Percentiles rank a stretch among this genome's conserved stretches.
Evolutionary conservation across 371 early-diverging fungal species (phyloP).

Genomic region (Rhizomucor pusillus): DNA sequence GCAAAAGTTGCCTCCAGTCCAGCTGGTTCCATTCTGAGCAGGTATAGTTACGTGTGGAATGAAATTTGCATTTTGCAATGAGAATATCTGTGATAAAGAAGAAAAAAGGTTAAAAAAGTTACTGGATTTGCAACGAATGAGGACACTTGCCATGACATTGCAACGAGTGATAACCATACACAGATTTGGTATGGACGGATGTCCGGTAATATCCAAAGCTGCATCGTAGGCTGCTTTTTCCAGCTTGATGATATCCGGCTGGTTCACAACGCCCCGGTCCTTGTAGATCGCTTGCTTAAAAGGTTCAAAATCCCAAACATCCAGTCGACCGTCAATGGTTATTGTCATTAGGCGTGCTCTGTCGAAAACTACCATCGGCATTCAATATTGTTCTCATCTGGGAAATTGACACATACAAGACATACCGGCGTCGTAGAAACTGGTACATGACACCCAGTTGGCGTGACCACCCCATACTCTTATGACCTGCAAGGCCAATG

Average conservation of each 20-base stretch:
- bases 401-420: no score
- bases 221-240: constrained; percentile 13
- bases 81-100: constrained; percentile 22
- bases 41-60: constrained; percentile 31
- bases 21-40: constrained; percentile 22
- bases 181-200: constrained; percentile 17
- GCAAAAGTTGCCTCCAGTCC: constrained; percentile 35
- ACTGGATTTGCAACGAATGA: neutral
- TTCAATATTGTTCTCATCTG: neutral
- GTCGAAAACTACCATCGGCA: constrained; percentile 9
- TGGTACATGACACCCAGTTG: constrained; percentile 64
- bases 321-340: constrained; percentile 43
- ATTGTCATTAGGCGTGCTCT: constrained; percentile 31
- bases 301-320: constrained; percentile 53
- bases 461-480: constrained; percentile 66
- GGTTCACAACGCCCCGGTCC: constrained; percentile 23
- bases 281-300: constrained; percentile 36
- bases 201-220: constrained; percentile 25
- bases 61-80: constrained; percentile 17
- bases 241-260: constrained; percentile 15
- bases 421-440: constrained; percentile 57
- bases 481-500: constrained; percentile 42
- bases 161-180: constrained; percentile 32
- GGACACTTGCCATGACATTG: constrained; percentile 28
- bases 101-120: neutral